These are phyloP conservation scores for Coniferiporia weirii DNA, from an alignment of 1,284 basidiomycete genomes.

Conservation along the genomic window DNA sequence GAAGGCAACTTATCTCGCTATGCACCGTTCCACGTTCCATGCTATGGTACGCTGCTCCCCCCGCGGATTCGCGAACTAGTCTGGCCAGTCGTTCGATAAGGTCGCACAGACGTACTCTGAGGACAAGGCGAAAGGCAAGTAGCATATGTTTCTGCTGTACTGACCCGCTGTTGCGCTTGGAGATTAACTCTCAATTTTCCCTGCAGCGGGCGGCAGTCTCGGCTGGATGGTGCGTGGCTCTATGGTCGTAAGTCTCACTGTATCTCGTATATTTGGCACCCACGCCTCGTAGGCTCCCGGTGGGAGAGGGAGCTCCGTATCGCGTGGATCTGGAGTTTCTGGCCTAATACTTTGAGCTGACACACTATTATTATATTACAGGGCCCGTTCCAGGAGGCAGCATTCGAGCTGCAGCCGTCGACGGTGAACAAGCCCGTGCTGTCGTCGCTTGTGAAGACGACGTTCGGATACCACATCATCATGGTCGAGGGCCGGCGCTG, in stretches of 20 bases:
- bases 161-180: too few relatives aligned
- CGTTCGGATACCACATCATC: slow-evolving; percentile 82
- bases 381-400: slow-evolving; percentile 79
- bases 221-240: slow-evolving; percentile 82
- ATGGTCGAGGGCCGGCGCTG: slow-evolving; percentile 80
- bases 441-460: slow-evolving; percentile 62
- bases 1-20: too few relatives aligned
- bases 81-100: slow-evolving; percentile 72
- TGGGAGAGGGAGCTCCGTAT: too few relatives aligned
- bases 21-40: too few relatives aligned
- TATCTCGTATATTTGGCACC: neutral
- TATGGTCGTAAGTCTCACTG: slow-evolving; percentile 16
- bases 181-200: neutral
- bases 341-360: neutral
- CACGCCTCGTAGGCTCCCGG: too few relatives aligned
- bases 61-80: neutral
- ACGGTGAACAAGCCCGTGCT: slow-evolving; percentile 22
- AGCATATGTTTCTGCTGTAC: neutral
- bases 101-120: slow-evolving; percentile 84
- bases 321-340: too few relatives aligned
- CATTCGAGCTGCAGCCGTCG: slow-evolving; percentile 72
- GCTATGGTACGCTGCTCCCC: too few relatives aligned
- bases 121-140: slow-evolving; percentile 77
- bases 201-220: slow-evolving; percentile 69
- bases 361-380: slow-evolving; percentile 19